Evolutionary conservation across 2,329 filamentous ascomycete genomes (phyloP), one percentile per base, ranked within the genome.

Genomic region (Cladosporium sp.): DNA sequence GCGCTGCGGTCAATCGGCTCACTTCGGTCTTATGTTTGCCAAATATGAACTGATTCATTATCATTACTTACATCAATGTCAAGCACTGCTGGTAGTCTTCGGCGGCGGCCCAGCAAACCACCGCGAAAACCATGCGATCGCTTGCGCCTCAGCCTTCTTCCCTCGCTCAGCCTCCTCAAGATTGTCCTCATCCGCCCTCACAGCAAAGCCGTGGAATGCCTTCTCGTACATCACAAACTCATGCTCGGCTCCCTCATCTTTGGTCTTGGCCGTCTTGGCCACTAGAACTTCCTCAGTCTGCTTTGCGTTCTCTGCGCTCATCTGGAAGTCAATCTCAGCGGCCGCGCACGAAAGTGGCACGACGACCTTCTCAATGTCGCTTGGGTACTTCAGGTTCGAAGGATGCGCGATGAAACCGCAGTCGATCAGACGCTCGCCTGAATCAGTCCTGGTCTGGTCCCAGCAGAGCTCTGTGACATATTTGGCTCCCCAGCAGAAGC

Each of bases 161-260:
- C 78, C 76, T 44, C 68, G 66, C 65, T 72, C 74, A 8, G 72
- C 73, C 67, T 77, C 74, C 55, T 75, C 69, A 51, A 70, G 67
- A 55, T 78, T 74, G 14, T 75, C 71, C 67, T 76, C 71, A 38
- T 75, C 76, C 12, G 76, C 77, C 38, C 76, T 65, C 24, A 77
- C 71, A 36, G 77, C 77, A 70, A 78, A 79, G 7, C 77, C 78
- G 68, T 80, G 77, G 62, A 75, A 69, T 14, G 72, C 74, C 30
- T 74, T 76, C 24, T 76, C 71, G 62, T 79, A 80, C 71, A 76
- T 72, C 2, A 77, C 72, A 65, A 78, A 75, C 66, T 80, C 76
- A 69, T 77, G 74, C 69, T 76, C 74, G n/a, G 77, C 72, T 24
- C 76, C 75, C 30, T 70, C 66, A 24, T 71, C 71, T 61, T 77